These are phyloP conservation scores for Flaveria trinervia DNA, from an alignment of 129 eudicot species.

Conservation along the genomic window DNA sequence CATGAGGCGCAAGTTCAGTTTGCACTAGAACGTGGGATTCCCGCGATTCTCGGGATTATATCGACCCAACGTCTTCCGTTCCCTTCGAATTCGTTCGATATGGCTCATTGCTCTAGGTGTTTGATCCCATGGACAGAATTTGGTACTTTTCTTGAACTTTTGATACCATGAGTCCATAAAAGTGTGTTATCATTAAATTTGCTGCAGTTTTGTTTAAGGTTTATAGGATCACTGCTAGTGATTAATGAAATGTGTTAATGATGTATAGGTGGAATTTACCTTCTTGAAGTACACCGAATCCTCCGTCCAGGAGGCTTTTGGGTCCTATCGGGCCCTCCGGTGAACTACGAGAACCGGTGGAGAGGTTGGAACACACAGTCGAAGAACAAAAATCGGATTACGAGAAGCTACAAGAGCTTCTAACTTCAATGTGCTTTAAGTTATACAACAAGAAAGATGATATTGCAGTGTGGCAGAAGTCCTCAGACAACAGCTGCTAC, in stretches of 20 bases:
- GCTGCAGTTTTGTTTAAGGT: background rate
- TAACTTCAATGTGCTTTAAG: slow-evolving; percentile 91
- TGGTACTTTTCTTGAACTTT: slow-evolving; percentile 46
- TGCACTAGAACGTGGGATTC: slow-evolving; percentile 97
- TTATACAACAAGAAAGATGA: slow-evolving; percentile 87
- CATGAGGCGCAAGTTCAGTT: slow-evolving; percentile 99
- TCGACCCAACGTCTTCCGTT: slow-evolving; percentile 98
- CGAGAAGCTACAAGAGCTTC: slow-evolving; percentile 76
- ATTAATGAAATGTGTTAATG: slow-evolving; percentile 26
- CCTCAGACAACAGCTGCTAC: slow-evolving; percentile 71
- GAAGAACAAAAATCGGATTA: slow-evolving; percentile 86
- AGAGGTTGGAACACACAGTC: slow-evolving; percentile 97
- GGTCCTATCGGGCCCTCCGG: slow-evolving; percentile 98
- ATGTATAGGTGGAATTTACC: slow-evolving; percentile 85
- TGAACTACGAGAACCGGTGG: slow-evolving; percentile 89
- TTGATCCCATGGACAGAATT: slow-evolving; percentile 99
- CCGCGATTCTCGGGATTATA: slow-evolving; percentile 92
- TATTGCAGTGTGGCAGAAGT: slow-evolving; percentile 92
- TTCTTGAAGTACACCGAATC: slow-evolving; percentile 85
- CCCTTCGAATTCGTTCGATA: slow-evolving; percentile 93
- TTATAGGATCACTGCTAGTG: background rate
- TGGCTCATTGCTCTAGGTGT: slow-evolving; percentile 99
- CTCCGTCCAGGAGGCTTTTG: slow-evolving; percentile 99
- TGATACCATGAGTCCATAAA: background rate
- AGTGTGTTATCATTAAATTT: background rate